Evolutionary conservation across 441 rosid species (phyloP).

Genomic region (Syzygium malaccense): DNA sequence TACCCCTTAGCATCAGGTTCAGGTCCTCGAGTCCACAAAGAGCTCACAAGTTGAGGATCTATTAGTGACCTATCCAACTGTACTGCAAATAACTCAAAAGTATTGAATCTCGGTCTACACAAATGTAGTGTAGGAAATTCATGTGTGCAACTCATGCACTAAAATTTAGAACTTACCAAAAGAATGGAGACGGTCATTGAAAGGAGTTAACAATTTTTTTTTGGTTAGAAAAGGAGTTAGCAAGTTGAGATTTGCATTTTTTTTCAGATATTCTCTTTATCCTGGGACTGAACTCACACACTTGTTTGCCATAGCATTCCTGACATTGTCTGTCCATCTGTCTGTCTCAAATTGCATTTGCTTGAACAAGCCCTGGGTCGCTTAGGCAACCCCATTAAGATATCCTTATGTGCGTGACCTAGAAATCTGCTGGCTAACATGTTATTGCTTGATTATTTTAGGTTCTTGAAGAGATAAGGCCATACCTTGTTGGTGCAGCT

Average conservation of each 20-base stretch:
- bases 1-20: neutral
- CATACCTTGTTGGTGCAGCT: constrained; percentile 88
- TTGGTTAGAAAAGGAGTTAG: neutral
- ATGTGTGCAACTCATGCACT: neutral
- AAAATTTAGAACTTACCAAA: neutral
- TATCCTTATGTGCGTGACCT: neutral
- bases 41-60: neutral
- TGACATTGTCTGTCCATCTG: neutral
- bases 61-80: neutral
- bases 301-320: neutral
- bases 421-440: neutral
- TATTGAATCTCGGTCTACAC: neutral
- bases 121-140: neutral
- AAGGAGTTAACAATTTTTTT: neutral
- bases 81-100: neutral
- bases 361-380: neutral
- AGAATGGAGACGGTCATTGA: neutral
- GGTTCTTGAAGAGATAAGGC: constrained; percentile 98
- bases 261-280: neutral
- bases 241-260: neutral
- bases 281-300: neutral
- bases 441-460: constrained; percentile 1
- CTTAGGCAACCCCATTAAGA: neutral
- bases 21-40: neutral
- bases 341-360: neutral